phyloP scores from a whole-genome alignment of 192 early-diverging fungal species.

The Umbelopsis vinacea region DNA sequence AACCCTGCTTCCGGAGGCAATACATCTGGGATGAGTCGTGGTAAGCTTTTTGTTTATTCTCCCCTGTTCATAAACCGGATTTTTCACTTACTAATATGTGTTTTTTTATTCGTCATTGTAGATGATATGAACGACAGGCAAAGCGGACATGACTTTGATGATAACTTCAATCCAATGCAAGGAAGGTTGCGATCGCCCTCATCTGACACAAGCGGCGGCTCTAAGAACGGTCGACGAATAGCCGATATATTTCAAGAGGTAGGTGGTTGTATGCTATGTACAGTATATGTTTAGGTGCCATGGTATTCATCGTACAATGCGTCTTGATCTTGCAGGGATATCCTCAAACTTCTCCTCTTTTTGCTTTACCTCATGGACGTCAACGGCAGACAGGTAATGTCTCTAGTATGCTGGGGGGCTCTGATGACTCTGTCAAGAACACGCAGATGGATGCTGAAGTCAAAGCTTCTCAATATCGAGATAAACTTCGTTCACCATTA shows the following conservation, averaged over 20 bases:
- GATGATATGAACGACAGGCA: background rate
- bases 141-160: conserved; percentile 1
- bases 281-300: background rate
- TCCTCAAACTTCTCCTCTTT: background rate
- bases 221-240: background rate
- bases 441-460: background rate
- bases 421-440: background rate
- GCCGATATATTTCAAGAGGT: conserved; percentile 16
- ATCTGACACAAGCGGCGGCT: background rate
- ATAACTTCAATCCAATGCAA: conserved; percentile 5
- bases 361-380: background rate
- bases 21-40: background rate
- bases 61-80: too few relatives aligned
- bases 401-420: background rate
- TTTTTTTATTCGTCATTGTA: background rate
- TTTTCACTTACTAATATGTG: background rate
- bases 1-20: background rate
- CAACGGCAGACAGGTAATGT: background rate
- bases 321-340: background rate
- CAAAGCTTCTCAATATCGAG: conserved; percentile 3
- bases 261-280: background rate
- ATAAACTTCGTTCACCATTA: conserved; percentile 15
- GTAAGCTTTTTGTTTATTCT: background rate
- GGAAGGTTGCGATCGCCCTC: background rate
- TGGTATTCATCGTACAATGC: background rate